These are phyloP conservation scores for Yamadazyma conglobata DNA, from an alignment of 1,139 yeast genomes.

Conservation along the genomic window DNA sequence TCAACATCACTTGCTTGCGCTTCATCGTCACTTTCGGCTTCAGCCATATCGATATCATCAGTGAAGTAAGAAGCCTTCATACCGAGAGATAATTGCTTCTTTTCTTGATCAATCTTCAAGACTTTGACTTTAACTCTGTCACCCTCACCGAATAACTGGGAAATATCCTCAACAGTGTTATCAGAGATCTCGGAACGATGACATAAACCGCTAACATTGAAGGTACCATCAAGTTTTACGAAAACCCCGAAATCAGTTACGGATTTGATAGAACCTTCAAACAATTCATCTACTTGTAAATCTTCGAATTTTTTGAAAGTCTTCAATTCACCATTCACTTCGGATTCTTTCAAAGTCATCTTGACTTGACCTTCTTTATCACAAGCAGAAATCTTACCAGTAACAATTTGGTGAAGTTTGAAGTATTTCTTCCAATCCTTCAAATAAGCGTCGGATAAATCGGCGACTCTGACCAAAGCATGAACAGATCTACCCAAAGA, in stretches of 20 bases:
- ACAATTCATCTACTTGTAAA: conserved; percentile 63
- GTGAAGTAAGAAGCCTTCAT: conserved; percentile 91
- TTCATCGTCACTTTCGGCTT: conserved; percentile 31
- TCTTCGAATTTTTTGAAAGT: conserved; percentile 60
- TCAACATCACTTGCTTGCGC: conserved; percentile 25
- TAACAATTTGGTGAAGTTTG: conserved; percentile 68
- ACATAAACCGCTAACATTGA: conserved; percentile 79
- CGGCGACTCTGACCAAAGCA: conserved; percentile 80
- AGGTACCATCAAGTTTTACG: conserved; percentile 72
- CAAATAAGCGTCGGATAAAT: conserved; percentile 75
- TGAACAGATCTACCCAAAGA: conserved; percentile 67
- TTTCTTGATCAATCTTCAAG: conserved; percentile 56
- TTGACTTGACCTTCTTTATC: conserved; percentile 64
- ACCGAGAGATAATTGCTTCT: conserved; percentile 79
- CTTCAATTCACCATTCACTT: conserved; percentile 65
- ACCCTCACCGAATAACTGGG: conserved; percentile 74
- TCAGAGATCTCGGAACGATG: conserved; percentile 87
- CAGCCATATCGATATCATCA: conserved; percentile 32
- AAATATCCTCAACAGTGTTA: conserved; percentile 45
- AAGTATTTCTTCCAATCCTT: conserved; percentile 85
- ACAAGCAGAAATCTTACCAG: conserved; percentile 67
- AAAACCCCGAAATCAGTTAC: conserved; percentile 91
- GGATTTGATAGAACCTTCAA: conserved; percentile 75
- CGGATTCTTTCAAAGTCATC: conserved; percentile 79
- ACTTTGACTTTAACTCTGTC: conserved; percentile 86